A percentile compares a stretch with the other conserved stretches of the same genome.
Evolutionary conservation across 768 basidiomycete species (phyloP).

Genomic region (Mycena haematopus): DNA sequence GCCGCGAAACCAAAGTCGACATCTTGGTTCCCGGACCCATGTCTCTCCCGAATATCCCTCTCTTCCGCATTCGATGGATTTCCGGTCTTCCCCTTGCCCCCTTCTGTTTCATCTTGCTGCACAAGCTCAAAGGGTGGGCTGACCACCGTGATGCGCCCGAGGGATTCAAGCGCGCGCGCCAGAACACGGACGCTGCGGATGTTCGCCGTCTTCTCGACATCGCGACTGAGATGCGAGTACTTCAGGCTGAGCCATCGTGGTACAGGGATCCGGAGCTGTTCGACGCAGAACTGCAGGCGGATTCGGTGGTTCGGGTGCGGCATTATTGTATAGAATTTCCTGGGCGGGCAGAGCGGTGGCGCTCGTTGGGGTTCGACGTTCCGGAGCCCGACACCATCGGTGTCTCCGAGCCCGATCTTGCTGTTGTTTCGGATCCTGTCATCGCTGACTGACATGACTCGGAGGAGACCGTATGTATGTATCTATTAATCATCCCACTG

Average conservation of each 20-base stretch:
- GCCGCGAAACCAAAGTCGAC: slow-evolving; percentile 49
- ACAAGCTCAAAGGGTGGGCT: slow-evolving; percentile 50
- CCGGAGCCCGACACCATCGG: background rate
- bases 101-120: slow-evolving; percentile 42
- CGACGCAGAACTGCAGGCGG: slow-evolving; percentile 36
- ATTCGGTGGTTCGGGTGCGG: slow-evolving; percentile 40
- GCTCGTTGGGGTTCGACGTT: slow-evolving; percentile 38
- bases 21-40: slow-evolving; percentile 48
- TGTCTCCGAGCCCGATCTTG: background rate
- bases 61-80: slow-evolving; percentile 31
- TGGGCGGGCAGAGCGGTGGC: slow-evolving; percentile 35
- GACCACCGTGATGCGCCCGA: slow-evolving; percentile 44
- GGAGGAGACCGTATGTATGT: no score
- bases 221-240: slow-evolving; percentile 21
- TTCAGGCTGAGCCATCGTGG: slow-evolving; percentile 23
- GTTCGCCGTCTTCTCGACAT: slow-evolving; percentile 38
- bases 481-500: no score
- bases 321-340: slow-evolving; percentile 39
- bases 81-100: slow-evolving; percentile 42
- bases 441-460: background rate
- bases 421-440: background rate
- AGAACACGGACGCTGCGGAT: slow-evolving; percentile 41
- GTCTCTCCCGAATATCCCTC: slow-evolving; percentile 44
- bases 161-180: slow-evolving; percentile 36
- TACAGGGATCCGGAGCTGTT: slow-evolving; percentile 39